Evolutionary conservation across 2,329 filamentous ascomycete species (phyloP), one percentile per base, ranked within the genome.

Genomic region (Pseudogymnoascus sp.): DNA sequence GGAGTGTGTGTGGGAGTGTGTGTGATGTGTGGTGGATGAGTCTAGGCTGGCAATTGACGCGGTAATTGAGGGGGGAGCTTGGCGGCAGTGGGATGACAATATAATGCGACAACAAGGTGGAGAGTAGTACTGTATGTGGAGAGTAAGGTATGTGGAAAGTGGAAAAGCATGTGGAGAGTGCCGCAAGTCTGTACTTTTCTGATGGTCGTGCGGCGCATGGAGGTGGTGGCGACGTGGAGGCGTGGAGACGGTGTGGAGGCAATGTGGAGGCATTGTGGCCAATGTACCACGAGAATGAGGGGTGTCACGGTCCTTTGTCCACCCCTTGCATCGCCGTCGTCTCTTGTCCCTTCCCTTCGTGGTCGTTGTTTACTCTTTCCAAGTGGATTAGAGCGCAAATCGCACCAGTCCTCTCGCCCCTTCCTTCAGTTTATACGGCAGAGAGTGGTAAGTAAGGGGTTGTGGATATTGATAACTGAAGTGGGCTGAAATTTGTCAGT

Each of bases 281-380:
- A 34, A 56, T 18, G 28, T 34, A 34, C 28, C 49, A 56, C 28
- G 7, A 3, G 25, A 56, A 34, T 34, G 49, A 56, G 49, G 49
- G 49, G 49, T 56, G 49, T 56, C 49, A 56, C 49, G 49, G 49
- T 34, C 49, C 49, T 21, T 34, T 34, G 5, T 34, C n/a, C 49
- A 21, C 28, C 49, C 25, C 25, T 34, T 34, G 49, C 49, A 8
- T 28, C 14, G 23, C n/a, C 21, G 1, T 14, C 21, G 5, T 23
- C 42, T 46, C 42, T 8, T 42, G 9, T 42, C 16, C 28, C 28
- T 31, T 31, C 28, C 28, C 28, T 31, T 31, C 28, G 28, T 31
- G 28, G 37, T 25, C 42, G 11, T n/a, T 16, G 36, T 43, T 12
- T 21, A 3, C 40, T 21, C 11, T 11, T 49, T 56, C 16, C 38